Evolutionary conservation across 345 rosid genomes (phyloP), one percentile per base, ranked within the genome.

Genomic region (Linum lewisii): DNA sequence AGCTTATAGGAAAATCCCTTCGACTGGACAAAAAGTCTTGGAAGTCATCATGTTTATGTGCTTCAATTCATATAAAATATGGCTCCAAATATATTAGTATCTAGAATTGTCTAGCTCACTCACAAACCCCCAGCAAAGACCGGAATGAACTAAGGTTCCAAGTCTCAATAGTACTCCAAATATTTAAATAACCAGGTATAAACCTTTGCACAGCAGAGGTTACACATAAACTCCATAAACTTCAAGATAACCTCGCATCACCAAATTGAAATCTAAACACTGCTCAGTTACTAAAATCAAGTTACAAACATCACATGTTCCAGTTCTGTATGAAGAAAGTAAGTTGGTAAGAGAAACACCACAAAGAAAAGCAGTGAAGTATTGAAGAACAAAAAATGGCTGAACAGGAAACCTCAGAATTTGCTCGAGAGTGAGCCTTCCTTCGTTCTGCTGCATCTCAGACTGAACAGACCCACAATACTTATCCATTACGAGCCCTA

Each of bases 391-490:
- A 61, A 51, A 0, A 6, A 58, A 57, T 16, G 23, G 54, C 21
- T 20, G 21, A 21, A 49, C 55, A 49, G 22, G n/a, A 54, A 73
- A 89, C 99, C 97, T 89, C 63, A 93, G 66, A 68, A 93, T 86
- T 79, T 93, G 99, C 78, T 89, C 97, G 72, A 93, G 77, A 70
- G 97, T 89, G 61, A 93, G 89, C 66, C 99, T 77, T 59, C 99
- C 99, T 75, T 85, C 93, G 62, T 87, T 89, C 21, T 81, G 81
- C 78, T 75, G 78, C 97, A 93, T 89, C 69, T 82, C 97, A 2
- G 91, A 85, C 68, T 82, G 83, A 58, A 93, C 90, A 58, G 99
- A 93, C 6, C 99, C 99, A 56, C 32, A 70, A 24, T 94, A 93
- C 64, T 81, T 79, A 21, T 93, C 99, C 86, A 80, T 86, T 55